Conservation (phyloP, 495 filamentous ascomycete genomes). For the Coniosporium apollinis region DNA sequence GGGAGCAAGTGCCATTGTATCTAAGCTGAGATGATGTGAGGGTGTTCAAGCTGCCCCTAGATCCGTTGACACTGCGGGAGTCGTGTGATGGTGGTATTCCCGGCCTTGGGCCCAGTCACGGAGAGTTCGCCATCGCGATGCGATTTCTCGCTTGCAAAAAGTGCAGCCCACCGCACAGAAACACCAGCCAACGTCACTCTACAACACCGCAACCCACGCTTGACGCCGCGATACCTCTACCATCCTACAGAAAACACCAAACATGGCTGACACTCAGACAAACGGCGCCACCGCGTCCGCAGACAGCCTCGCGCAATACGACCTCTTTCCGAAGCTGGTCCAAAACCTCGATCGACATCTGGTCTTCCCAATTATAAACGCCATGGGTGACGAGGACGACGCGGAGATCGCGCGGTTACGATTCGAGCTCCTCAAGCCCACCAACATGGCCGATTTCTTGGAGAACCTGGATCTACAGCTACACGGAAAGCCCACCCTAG, state of each 20-base stretch:
- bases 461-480: conserved; percentile 76
- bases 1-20: conserved; percentile 10
- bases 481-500: conserved; percentile 57
- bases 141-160: no score
- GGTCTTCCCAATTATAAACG: conserved; percentile 86
- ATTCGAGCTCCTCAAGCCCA: conserved; percentile 81
- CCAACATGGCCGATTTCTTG: conserved; percentile 97
- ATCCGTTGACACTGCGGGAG: no score
- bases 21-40: neutral
- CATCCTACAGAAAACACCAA: conserved; percentile 10
- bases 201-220: conserved; percentile 40
- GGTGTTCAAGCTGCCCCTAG: no score
- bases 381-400: conserved; percentile 41
- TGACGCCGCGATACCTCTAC: conserved; percentile 38
- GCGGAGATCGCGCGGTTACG: conserved; percentile 64
- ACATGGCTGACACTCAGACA: conserved; percentile 52
- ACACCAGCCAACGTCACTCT: neutral
- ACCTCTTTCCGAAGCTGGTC: conserved; percentile 77
- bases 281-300: conserved; percentile 33
- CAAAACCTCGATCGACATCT: conserved; percentile 89
- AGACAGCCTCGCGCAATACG: conserved; percentile 48
- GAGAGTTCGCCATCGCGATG: no score
- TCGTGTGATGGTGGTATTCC: no score
- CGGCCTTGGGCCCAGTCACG: no score
- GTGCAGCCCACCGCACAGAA: no score